Percentiles rank a stretch among this genome's conserved stretches.
Conservation (phyloP, 1,284 basidiomycete species). For the Leccinum solheimii region DNA sequence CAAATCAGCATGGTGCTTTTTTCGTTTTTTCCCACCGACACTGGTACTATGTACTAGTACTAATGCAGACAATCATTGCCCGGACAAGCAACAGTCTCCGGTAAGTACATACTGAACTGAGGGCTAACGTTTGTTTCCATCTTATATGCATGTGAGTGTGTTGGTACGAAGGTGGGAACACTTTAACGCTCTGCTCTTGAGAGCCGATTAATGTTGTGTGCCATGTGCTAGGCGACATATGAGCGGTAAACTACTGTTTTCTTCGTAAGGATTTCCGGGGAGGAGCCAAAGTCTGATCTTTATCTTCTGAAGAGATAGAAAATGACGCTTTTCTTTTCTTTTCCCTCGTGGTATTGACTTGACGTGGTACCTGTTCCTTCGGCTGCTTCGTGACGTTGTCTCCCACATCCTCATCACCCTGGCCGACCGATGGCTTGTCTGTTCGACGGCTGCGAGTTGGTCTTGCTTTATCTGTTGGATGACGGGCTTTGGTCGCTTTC, state of each 20-base stretch:
- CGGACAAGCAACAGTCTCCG: not conserved
- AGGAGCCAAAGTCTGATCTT: conserved; percentile 7
- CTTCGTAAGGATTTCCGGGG: conserved; percentile 26
- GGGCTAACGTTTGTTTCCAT: not conserved
- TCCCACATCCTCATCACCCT: conserved; percentile 34
- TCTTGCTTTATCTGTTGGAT: conserved; percentile 60
- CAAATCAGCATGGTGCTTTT: not conserved
- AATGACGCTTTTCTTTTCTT: conserved; percentile 28
- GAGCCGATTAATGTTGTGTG: not conserved
- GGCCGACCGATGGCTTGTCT: conserved; percentile 76
- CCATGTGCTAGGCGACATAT: not conserved
- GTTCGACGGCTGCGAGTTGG: conserved; percentile 50
- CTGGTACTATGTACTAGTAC: not conserved
- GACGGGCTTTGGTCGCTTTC: conserved; percentile 71
- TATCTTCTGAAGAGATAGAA: conserved; percentile 5
- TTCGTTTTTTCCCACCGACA: not conserved
- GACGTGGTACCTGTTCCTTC: conserved; percentile 64
- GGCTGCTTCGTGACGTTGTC: conserved; percentile 66
- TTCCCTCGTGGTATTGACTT: conserved; percentile 4
- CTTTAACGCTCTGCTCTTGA: not conserved
- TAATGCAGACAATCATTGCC: not conserved
- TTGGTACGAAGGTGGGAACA: not conserved
- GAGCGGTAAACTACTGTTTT: conserved; percentile 11
- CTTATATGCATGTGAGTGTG: not conserved
- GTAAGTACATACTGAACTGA: no score